A percentile compares a stretch with the other conserved stretches of the same genome.
Conservation (phyloP, 768 basidiomycete genomes). For the Trametes punicea region DNA sequence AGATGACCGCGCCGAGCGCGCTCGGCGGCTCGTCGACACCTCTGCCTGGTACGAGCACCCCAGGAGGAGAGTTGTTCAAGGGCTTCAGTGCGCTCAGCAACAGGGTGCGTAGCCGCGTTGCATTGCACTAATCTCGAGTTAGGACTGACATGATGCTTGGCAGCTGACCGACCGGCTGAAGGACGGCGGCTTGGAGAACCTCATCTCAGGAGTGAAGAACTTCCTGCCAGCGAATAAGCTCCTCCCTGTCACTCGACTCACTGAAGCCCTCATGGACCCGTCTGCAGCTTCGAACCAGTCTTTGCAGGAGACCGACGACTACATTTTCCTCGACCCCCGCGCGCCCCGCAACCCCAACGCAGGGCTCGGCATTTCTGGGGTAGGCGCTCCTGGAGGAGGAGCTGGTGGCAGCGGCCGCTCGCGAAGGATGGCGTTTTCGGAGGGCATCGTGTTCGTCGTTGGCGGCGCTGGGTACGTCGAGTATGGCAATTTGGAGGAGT, state of each 20-base stretch:
- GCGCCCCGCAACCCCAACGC: slow-evolving; percentile 54
- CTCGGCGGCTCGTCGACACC: slow-evolving; percentile 63
- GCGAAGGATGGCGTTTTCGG: slow-evolving; percentile 73
- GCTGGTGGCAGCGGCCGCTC: slow-evolving; percentile 36
- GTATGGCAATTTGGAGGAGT: slow-evolving; percentile 94
- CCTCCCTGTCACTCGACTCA: slow-evolving; percentile 85
- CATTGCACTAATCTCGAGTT: neutral
- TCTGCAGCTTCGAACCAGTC: slow-evolving; percentile 92
- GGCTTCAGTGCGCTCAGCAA: slow-evolving; percentile 92
- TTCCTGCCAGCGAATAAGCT: slow-evolving; percentile 95
- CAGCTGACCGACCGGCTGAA: slow-evolving; percentile 91
- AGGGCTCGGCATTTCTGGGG: slow-evolving; percentile 46
- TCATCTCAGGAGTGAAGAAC: slow-evolving; percentile 97
- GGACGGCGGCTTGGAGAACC: slow-evolving; percentile 94
- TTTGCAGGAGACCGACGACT: slow-evolving; percentile 94
- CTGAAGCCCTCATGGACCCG: slow-evolving; percentile 97
- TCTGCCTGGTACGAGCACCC: slow-evolving; percentile 55
- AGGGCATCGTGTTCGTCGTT: slow-evolving; percentile 90
- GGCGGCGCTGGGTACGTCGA: slow-evolving; percentile 98
- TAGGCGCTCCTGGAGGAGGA: slow-evolving; percentile 32
- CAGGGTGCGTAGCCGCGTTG: slow-evolving; percentile 48
- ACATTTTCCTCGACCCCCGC: slow-evolving; percentile 89
- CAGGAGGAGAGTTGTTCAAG: slow-evolving; percentile 86
- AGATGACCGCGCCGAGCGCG: slow-evolving; percentile 79
- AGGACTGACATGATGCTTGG: neutral